These are phyloP conservation scores for Pseudofabraea citricarpa DNA, from an alignment of 2,329 filamentous ascomycete genomes.

Conservation along the genomic window DNA sequence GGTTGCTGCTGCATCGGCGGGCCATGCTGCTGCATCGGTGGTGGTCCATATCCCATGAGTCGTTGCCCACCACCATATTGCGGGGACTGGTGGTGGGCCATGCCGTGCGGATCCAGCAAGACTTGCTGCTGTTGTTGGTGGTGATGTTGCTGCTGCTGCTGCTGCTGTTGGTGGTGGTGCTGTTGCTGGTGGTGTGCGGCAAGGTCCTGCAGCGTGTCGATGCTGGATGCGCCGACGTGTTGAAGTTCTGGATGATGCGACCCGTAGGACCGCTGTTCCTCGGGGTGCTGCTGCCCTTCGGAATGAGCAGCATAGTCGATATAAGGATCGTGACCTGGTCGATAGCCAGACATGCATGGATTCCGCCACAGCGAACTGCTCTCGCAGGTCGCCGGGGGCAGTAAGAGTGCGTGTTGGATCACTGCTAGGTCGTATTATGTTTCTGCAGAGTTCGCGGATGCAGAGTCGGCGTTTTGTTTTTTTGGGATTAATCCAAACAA, in stretches of 20 bases:
- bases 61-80: constrained; percentile 43
- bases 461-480: constrained; percentile 21
- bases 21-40: constrained; percentile 7
- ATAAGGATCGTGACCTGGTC: constrained; percentile 65
- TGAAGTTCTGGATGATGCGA: constrained; percentile 32
- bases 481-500: constrained; percentile 19
- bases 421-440: constrained; percentile 24
- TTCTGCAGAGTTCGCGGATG: constrained; percentile 21
- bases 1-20: constrained; percentile 25
- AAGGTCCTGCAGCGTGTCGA: constrained; percentile 23
- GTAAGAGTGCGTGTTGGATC: constrained; percentile 31
- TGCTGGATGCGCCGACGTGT: constrained; percentile 25
- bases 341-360: constrained; percentile 61
- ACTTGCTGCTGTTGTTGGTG: constrained; percentile 44
- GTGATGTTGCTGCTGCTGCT: constrained; percentile 44
- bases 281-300: constrained; percentile 59
- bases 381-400: constrained; percentile 65
- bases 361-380: constrained; percentile 73
- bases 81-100: constrained; percentile 44
- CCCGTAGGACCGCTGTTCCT: constrained; percentile 57
- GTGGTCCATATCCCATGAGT: constrained; percentile 41
- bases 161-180: constrained; percentile 32
- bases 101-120: constrained; percentile 50
- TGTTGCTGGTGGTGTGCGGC: constrained; percentile 44
- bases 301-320: constrained; percentile 69